Evolutionary conservation across 2,329 filamentous ascomycete species (phyloP).

Genomic region (Rhytidhysteron rufulum): DNA sequence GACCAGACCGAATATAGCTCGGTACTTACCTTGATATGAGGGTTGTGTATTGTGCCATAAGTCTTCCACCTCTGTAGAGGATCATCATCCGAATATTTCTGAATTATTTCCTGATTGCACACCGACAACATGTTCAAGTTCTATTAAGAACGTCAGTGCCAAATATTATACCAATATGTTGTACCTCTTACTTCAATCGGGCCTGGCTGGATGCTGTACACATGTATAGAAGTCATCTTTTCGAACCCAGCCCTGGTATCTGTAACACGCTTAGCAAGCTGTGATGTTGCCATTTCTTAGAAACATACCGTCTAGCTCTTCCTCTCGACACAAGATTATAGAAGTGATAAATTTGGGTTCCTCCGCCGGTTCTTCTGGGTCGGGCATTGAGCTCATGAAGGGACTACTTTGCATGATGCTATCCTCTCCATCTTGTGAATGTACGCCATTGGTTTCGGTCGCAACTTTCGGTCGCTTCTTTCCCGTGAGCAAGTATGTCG

Average conservation of each 20-base stretch:
- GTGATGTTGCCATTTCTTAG: too few species aligned
- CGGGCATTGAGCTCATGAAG: constrained; percentile 63
- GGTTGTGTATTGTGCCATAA: constrained; percentile 74
- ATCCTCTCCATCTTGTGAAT: constrained; percentile 58
- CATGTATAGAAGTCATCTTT: constrained; percentile 71
- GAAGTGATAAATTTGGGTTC: constrained; percentile 54
- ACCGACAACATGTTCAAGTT: constrained; percentile 67
- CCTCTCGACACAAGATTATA: constrained; percentile 67
- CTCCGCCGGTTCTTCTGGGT: constrained; percentile 37
- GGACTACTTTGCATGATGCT: constrained; percentile 64
- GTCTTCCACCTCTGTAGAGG: constrained; percentile 55
- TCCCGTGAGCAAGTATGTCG: constrained; percentile 86
- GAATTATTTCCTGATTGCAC: constrained; percentile 59
- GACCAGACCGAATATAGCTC: neutral
- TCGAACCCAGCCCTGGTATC: constrained; percentile 66
- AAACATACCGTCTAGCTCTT: constrained; percentile 62
- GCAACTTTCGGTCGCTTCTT: constrained; percentile 45
- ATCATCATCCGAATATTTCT: constrained; percentile 56
- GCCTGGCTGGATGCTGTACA: constrained; percentile 78
- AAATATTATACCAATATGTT: too few species aligned
- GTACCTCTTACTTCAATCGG: constrained; percentile 64
- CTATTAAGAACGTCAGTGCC: constrained; percentile 45
- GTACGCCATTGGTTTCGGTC: constrained; percentile 34
- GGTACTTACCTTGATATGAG: constrained; percentile 57
- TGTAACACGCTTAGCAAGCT: constrained; percentile 33